Conservation (phyloP, 306 rosid genomes). For the Parietaria judaica region DNA sequence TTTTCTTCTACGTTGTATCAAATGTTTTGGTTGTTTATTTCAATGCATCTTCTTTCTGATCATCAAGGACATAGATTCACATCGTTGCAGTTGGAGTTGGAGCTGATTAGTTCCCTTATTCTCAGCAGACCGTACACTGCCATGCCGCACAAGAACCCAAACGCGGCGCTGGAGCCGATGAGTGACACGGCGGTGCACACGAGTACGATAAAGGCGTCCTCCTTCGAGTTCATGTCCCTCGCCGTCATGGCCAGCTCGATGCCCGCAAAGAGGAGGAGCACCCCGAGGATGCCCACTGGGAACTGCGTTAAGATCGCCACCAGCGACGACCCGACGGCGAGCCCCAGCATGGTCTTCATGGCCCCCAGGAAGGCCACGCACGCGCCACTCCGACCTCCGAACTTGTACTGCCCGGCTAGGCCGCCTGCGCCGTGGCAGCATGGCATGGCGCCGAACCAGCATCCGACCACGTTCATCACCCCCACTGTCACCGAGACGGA, state of each 20-base stretch:
- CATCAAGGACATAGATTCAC: too few relatives aligned
- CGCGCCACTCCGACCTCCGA: slow-evolving; percentile 81
- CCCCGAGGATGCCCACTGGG: slow-evolving; percentile 65
- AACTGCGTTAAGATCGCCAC: slow-evolving; percentile 40
- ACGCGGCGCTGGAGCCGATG: slow-evolving; percentile 26
- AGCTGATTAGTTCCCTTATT: not conserved
- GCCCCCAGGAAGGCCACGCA: slow-evolving; percentile 73
- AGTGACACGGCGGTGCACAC: slow-evolving; percentile 27
- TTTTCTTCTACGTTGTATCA: too few relatives aligned
- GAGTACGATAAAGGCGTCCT: slow-evolving; percentile 23
- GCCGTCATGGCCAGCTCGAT: slow-evolving; percentile 66
- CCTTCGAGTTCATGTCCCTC: slow-evolving; percentile 54
- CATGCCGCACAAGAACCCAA: slow-evolving; percentile 24
- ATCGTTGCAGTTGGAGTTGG: not conserved
- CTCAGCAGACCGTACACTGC: not conserved
- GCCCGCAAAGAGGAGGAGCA: slow-evolving; percentile 59
- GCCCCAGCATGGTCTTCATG: slow-evolving; percentile 45
- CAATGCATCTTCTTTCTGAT: too few relatives aligned
- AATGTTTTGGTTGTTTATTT: too few relatives aligned
- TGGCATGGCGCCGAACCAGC: slow-evolving; percentile 85
- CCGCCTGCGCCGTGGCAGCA: slow-evolving; percentile 83
- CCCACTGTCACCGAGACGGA: slow-evolving; percentile 76
- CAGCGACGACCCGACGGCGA: slow-evolving; percentile 52
- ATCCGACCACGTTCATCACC: slow-evolving; percentile 61
- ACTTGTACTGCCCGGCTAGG: slow-evolving; percentile 71